Evolutionary conservation across 192 early-diverging fungal species (phyloP).

Genomic region (Backusella mclennaniae): DNA sequence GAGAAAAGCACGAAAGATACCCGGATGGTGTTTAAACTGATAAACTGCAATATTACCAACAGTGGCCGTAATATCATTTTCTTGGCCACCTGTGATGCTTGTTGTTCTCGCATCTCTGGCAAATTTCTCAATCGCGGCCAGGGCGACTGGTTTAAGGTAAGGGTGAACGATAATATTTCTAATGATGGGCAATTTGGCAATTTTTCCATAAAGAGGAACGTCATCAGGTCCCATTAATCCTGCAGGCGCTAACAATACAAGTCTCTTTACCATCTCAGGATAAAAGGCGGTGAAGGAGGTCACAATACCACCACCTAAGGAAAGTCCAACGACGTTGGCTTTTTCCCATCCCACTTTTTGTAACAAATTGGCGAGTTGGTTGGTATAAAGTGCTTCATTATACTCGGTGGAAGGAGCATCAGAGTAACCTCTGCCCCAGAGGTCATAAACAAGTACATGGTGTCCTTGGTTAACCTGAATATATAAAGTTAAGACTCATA

Average conservation of each 20-base stretch:
- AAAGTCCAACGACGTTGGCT: conserved; percentile 40
- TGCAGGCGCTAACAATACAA: conserved; percentile 45
- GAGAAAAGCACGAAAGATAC: conserved; percentile 34
- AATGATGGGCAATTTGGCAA: conserved; percentile 16
- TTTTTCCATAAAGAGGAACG: conserved; percentile 15
- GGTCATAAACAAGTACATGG: conserved; percentile 44
- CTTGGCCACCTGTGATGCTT: not conserved
- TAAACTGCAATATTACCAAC: conserved; percentile 7
- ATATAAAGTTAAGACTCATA: conserved; percentile 12
- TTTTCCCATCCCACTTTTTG: conserved; percentile 46
- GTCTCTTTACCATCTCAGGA: conserved; percentile 40
- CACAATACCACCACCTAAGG: conserved; percentile 47
- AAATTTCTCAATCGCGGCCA: not conserved
- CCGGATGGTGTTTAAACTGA: conserved; percentile 32
- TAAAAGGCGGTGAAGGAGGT: conserved; percentile 38
- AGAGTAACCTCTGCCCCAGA: conserved; percentile 51
- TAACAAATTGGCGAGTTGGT: conserved; percentile 42
- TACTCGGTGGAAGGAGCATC: conserved; percentile 38
- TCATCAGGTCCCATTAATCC: conserved; percentile 39
- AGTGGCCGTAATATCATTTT: not conserved
- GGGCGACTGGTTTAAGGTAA: conserved; percentile 15
- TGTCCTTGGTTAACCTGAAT: conserved; percentile 37
- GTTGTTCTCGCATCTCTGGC: not conserved
- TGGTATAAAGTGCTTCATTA: conserved; percentile 37
- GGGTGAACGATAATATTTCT: conserved; percentile 10